Conservation (phyloP, 2,329 filamentous ascomycete species). For the Aspergillus tamarii region DNA sequence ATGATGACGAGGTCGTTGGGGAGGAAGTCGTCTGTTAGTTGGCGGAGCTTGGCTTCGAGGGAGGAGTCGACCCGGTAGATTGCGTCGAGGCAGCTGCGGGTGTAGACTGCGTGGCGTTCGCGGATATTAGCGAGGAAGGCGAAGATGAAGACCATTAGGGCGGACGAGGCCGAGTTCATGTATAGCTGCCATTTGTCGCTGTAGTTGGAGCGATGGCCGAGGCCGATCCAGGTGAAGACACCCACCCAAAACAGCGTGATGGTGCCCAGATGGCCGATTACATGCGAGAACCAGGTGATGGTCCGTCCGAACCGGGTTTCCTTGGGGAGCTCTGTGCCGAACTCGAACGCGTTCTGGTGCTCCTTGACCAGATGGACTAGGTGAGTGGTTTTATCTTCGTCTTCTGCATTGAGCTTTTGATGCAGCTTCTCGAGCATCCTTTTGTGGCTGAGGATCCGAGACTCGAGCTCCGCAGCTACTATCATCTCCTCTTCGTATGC, state of each 20-base stretch:
- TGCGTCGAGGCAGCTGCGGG: slow-evolving; percentile 16
- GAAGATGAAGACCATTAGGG: slow-evolving; percentile 46
- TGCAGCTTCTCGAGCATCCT: slow-evolving; percentile 4
- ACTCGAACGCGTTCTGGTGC: neutral
- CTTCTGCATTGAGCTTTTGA: neutral
- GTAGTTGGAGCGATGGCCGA: neutral
- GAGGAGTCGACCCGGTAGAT: slow-evolving; percentile 22
- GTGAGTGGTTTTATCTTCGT: neutral
- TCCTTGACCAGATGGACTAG: neutral
- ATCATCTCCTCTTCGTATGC: slow-evolving; percentile 18
- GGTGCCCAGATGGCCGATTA: slow-evolving; percentile 5
- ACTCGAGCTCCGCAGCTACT: slow-evolving; percentile 12
- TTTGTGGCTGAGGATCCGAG: slow-evolving; percentile 12
- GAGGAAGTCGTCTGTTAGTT: neutral
- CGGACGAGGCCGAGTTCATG: slow-evolving; percentile 47
- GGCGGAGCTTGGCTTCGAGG: slow-evolving; percentile 13
- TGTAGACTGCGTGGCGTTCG: slow-evolving; percentile 24
- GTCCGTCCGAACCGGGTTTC: slow-evolving; percentile 16
- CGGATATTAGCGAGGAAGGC: slow-evolving; percentile 26
- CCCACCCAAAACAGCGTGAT: slow-evolving; percentile 5
- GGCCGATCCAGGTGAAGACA: slow-evolving; percentile 6
- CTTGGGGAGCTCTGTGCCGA: slow-evolving; percentile 34
- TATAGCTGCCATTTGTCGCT: slow-evolving; percentile 15
- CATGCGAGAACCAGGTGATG: neutral
- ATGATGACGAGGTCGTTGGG: neutral